A percentile compares a stretch with the other conserved stretches of the same genome.
These are phyloP conservation scores for Auricularia auricula-judae DNA, from an alignment of 768 basidiomycete species.

Conservation along the genomic window DNA sequence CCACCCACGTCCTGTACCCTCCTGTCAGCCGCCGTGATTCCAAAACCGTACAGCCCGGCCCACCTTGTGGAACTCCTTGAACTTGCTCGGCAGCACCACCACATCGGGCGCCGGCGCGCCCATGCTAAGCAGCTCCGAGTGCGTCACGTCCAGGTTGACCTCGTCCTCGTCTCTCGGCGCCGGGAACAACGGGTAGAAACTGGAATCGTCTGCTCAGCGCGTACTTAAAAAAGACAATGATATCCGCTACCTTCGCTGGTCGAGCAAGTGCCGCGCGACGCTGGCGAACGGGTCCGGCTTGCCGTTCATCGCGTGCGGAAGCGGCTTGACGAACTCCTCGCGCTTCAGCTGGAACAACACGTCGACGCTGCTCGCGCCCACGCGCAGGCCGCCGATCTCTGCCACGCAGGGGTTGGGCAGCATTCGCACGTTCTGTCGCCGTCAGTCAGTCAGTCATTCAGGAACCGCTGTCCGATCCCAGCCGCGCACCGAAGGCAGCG, in stretches of 20 bases:
- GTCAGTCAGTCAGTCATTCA: background rate
- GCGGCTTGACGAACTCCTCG: constrained; percentile 58
- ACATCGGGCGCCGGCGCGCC: constrained; percentile 64
- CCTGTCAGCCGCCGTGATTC: background rate
- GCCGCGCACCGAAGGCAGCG: constrained; percentile 40
- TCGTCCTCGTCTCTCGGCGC: constrained; percentile 60
- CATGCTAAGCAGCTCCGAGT: constrained; percentile 41
- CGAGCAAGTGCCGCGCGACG: constrained; percentile 66
- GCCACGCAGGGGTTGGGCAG: constrained; percentile 85
- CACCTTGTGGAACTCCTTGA: constrained; percentile 89
- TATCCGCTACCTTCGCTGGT: constrained; percentile 64
- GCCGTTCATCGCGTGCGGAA: constrained; percentile 24
- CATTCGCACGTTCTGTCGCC: constrained; percentile 53
- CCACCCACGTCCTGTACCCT: constrained; percentile 56
- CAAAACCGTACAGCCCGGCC: constrained; percentile 8
- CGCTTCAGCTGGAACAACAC: constrained; percentile 80
- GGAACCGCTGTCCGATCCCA: background rate
- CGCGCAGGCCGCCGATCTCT: constrained; percentile 70
- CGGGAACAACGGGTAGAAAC: constrained; percentile 95
- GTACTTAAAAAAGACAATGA: background rate
- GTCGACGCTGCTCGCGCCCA: constrained; percentile 78
- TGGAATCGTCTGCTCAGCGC: constrained; percentile 20
- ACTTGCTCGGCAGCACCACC: constrained; percentile 73
- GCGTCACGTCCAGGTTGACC: constrained; percentile 84
- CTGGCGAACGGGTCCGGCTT: constrained; percentile 65